These are phyloP conservation scores for Paramecium pentaurelia DNA, from an alignment of 73 alveolate genomes.

Conservation along the genomic window DNA sequence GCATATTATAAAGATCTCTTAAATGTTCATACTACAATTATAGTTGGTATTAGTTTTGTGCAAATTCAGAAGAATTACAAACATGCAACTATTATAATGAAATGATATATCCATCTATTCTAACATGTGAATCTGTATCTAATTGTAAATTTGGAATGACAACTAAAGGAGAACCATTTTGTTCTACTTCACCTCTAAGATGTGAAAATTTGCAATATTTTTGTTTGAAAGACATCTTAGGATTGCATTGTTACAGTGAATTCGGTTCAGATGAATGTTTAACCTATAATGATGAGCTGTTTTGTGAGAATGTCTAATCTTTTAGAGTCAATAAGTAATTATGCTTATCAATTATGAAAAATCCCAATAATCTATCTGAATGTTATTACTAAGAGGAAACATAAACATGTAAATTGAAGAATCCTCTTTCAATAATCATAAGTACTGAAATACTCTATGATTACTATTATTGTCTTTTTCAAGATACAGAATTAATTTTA, in stretches of 20 bases:
- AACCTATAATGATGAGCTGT: background rate
- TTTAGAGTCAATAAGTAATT: background rate
- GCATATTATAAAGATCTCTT: background rate
- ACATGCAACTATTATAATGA: background rate
- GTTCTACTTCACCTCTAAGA: background rate
- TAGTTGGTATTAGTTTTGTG: background rate
- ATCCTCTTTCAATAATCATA: background rate
- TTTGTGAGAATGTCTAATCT: background rate
- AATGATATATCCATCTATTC: background rate
- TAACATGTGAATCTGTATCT: background rate
- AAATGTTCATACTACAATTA: background rate
- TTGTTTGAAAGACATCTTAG: background rate
- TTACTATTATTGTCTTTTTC: background rate
- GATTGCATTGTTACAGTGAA: background rate
- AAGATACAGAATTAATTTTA: background rate
- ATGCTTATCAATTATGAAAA: background rate
- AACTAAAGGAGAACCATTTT: background rate
- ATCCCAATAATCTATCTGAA: background rate
- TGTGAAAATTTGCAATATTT: background rate
- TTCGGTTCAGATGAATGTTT: background rate
- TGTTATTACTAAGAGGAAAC: background rate
- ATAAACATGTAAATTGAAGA: background rate
- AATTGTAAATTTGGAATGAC: background rate
- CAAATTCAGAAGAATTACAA: background rate
- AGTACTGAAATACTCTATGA: background rate